Evolutionary conservation across 257 asterid genomes (phyloP), one percentile per base, ranked within the genome.

Genomic region (Coffea eugenioides): DNA sequence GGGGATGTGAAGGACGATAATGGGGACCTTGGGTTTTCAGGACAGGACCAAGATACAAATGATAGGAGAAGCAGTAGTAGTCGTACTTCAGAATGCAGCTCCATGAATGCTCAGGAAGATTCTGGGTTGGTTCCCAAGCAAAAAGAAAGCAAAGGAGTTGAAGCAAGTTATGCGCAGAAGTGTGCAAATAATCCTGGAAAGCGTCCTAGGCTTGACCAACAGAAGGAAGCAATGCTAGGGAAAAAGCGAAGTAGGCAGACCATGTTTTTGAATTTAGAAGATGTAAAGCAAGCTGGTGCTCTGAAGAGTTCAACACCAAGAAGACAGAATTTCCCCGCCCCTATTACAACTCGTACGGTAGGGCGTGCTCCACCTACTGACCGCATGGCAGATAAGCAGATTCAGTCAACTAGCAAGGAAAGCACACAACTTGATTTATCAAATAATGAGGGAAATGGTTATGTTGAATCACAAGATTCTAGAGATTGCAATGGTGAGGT

Each of bases 221-320:
- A 91, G 75, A 96, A 96, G 86, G 99, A 96, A 87, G 94, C 85
- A 20, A 93, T 92, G 97, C 90, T 96, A 69, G 99, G 99, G 78
- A 96, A 96, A 83, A 94, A 91, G 86, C 97, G 98, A 43, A 92
- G 90, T 83, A 88, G 99, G 89, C 96, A 90, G 93, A 96, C 99
- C 75, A 90, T 96, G 97, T 89, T 96, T 83, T 91, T 94, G 81
- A 91, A 96, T 84, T 86, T 92, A 85, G 98, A 96, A 77, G 99
- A 96, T 85, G 90, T 94, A 77, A 92, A 95, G 85, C 98, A 93
- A 89, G 97, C 75, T 80, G 97, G 97, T 61, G 85, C 87, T 46
- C 59, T 86, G 65, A 96, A 94, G 89, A 88, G 93, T 84, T 80
- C 97, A 75, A 88, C 97, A 77, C 97, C 98, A 59, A 90, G 90